Conservation (phyloP, 768 basidiomycete genomes). For the Lyophyllum shimeji region DNA sequence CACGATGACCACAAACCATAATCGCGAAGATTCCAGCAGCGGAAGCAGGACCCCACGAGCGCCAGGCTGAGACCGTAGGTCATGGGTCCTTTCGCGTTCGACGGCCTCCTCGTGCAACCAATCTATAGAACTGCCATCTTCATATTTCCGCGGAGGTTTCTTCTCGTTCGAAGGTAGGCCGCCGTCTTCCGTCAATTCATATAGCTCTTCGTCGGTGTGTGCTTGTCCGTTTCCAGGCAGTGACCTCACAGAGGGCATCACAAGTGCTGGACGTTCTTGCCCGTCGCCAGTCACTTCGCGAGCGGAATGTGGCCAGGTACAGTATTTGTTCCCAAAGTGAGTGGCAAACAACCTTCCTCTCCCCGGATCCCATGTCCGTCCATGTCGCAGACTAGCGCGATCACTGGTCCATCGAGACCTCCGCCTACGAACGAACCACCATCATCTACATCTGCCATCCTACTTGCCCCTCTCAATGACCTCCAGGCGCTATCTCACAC, state of each 20-base stretch:
- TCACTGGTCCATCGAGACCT: slow-evolving; percentile 12
- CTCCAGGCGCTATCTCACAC: slow-evolving; percentile 64
- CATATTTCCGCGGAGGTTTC: slow-evolving; percentile 40
- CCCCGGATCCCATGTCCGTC: background rate
- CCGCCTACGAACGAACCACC: slow-evolving; percentile 6
- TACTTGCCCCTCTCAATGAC: slow-evolving; percentile 61
- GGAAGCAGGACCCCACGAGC: slow-evolving; percentile 55
- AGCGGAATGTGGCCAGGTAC: background rate
- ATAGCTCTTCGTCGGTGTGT: slow-evolving; percentile 37
- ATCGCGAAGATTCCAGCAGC: slow-evolving; percentile 52
- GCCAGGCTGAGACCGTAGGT: slow-evolving; percentile 49
- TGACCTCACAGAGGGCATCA: slow-evolving; percentile 8
- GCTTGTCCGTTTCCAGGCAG: slow-evolving; percentile 20
- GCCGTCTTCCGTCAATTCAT: slow-evolving; percentile 47
- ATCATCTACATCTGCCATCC: slow-evolving; percentile 57
- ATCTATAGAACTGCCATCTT: slow-evolving; percentile 65
- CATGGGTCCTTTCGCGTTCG: slow-evolving; percentile 57
- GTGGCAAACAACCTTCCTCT: slow-evolving; percentile 12
- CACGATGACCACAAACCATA: slow-evolving; percentile 68
- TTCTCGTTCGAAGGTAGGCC: slow-evolving; percentile 27
- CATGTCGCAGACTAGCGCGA: slow-evolving; percentile 16
- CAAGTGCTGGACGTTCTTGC: background rate
- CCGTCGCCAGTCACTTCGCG: background rate
- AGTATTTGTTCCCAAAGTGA: slow-evolving; percentile 7
- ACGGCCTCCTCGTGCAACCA: slow-evolving; percentile 67